Conservation (phyloP, 202 grass and related monocot genomes). For the Zoysia matrella region DNA sequence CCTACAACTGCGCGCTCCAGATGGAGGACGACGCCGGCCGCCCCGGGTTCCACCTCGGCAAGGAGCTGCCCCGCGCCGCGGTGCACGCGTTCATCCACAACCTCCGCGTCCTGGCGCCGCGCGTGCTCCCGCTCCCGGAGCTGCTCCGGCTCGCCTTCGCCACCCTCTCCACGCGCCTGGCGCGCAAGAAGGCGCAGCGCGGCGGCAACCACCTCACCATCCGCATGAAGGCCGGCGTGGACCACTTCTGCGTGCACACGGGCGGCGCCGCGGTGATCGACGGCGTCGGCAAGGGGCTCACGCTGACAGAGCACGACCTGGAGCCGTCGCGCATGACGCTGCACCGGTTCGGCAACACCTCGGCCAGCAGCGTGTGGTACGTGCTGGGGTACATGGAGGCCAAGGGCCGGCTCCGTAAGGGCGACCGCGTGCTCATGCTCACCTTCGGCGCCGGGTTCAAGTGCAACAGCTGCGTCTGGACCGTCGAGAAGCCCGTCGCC, state of each 20-base stretch:
- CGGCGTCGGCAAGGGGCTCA: slow-evolving; percentile 68
- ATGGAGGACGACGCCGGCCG: slow-evolving; percentile 75
- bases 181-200: not conserved
- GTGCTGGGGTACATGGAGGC: slow-evolving; percentile 89
- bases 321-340: slow-evolving; percentile 90
- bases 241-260: slow-evolving; percentile 93
- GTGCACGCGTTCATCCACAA: slow-evolving; percentile 75
- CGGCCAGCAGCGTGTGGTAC: slow-evolving; percentile 97
- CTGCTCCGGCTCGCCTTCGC: slow-evolving; percentile 59
- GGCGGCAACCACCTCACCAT: slow-evolving; percentile 38
- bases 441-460: slow-evolving; percentile 97
- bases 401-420: slow-evolving; percentile 54
- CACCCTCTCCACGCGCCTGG: slow-evolving; percentile 31
- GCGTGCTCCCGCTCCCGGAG: slow-evolving; percentile 65
- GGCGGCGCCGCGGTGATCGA: slow-evolving; percentile 87
- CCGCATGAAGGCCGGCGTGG: slow-evolving; percentile 60
- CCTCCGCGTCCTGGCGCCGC: slow-evolving; percentile 63
- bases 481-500: slow-evolving; percentile 43
- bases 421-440: slow-evolving; percentile 87
- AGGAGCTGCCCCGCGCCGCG: slow-evolving; percentile 80
- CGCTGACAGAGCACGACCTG: slow-evolving; percentile 66
- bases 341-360: slow-evolving; percentile 91
- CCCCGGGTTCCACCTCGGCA: slow-evolving; percentile 76
- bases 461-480: slow-evolving; percentile 96
- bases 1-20: slow-evolving; percentile 80